Percentiles rank a stretch among this genome's conserved stretches.
Evolutionary conservation across 176 grass and related monocot genomes (phyloP).

Genomic region (Guadua angustifolia): DNA sequence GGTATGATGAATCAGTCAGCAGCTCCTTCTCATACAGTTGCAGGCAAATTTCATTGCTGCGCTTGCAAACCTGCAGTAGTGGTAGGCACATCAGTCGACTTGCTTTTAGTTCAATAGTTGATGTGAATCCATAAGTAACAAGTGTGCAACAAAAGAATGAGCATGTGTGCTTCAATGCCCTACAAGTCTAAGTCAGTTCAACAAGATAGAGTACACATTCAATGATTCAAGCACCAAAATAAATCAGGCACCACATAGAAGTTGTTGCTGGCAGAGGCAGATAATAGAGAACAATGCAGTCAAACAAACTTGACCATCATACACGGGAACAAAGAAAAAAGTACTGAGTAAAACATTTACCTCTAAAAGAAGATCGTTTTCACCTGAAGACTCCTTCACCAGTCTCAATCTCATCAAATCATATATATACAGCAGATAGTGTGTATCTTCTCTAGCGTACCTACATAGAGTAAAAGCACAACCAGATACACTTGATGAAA

Average conservation of each 20-base stretch:
- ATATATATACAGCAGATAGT: slow-evolving; percentile 93
- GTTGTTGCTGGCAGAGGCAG: slow-evolving; percentile 19
- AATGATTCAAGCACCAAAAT: neutral
- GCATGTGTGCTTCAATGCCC: neutral
- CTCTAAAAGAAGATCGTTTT: slow-evolving; percentile 81
- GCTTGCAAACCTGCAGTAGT: slow-evolving; percentile 68
- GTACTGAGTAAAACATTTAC: slow-evolving; percentile 46
- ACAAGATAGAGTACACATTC: neutral
- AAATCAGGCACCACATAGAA: neutral
- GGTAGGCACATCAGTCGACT: slow-evolving; percentile 17
- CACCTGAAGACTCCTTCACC: slow-evolving; percentile 58
- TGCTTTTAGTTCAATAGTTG: neutral
- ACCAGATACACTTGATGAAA: slow-evolving; percentile 39
- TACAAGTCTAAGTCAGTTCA: slow-evolving; percentile 15
- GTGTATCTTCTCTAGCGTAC: slow-evolving; percentile 99
- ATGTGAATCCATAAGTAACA: slow-evolving; percentile 22
- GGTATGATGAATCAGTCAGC: slow-evolving; percentile 87
- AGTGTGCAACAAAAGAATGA: slow-evolving; percentile 35
- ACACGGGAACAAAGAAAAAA: slow-evolving; percentile 14
- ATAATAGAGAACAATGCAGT: slow-evolving; percentile 37
- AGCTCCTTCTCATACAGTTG: slow-evolving; percentile 94
- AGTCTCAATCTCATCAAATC: slow-evolving; percentile 81
- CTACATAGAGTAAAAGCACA: slow-evolving; percentile 46
- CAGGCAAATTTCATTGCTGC: slow-evolving; percentile 77
- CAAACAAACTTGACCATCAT: slow-evolving; percentile 28